Evolutionary conservation across 257 asterid species (phyloP).

Genomic region (Nicotiana attenuata): DNA sequence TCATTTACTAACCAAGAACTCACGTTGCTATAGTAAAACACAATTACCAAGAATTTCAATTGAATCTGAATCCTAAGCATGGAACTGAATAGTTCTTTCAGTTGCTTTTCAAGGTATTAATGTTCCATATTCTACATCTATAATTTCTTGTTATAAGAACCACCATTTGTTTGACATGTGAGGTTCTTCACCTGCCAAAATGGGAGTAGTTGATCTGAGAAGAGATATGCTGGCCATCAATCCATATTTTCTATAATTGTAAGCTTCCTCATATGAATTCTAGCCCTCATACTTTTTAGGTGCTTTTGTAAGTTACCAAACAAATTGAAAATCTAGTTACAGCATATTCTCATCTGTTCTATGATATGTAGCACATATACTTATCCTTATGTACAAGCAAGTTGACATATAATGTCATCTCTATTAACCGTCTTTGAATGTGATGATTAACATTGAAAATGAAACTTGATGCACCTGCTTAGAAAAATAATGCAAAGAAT

Average conservation of each 20-base stretch:
- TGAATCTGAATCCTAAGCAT: neutral
- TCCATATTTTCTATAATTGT: neutral
- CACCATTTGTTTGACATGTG: neutral
- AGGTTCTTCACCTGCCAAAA: neutral
- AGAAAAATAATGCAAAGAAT: no score
- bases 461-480: no score
- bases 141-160: neutral
- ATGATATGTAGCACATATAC: no score
- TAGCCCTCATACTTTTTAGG: neutral
- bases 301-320: neutral
- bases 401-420: no score
- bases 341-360: no score
- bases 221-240: neutral
- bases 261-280: neutral
- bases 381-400: no score
- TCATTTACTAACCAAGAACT: no score
- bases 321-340: neutral
- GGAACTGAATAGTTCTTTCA: neutral
- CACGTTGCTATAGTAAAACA: neutral
- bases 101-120: neutral
- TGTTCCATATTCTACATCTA: neutral
- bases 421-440: no score
- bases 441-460: no score
- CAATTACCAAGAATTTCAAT: neutral
- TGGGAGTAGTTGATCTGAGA: no score